Conservation (phyloP, 176 grass and related monocot genomes). For the Thalia dealbata region DNA sequence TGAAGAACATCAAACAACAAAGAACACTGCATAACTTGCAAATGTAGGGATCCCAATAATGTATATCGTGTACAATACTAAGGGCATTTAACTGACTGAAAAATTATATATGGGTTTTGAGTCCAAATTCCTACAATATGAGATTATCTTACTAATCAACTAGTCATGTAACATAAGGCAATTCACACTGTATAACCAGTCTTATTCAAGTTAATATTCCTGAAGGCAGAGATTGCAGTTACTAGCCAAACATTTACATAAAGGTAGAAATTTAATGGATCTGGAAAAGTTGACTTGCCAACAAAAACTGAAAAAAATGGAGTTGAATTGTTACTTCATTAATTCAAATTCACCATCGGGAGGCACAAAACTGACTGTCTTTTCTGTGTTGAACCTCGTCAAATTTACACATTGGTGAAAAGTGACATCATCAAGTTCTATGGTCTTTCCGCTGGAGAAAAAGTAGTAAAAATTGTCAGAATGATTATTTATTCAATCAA, state of each 20-base stretch:
- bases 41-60: neutral
- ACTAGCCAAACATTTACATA: neutral
- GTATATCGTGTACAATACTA: neutral
- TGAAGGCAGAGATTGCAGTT: neutral
- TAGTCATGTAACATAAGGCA: neutral
- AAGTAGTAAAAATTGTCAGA: neutral
- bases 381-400: constrained; percentile 99
- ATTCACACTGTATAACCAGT: neutral
- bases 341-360: constrained; percentile 99
- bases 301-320: constrained; percentile 16
- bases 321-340: constrained; percentile 73
- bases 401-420: constrained; percentile 99
- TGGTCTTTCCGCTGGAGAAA: constrained; percentile 79
- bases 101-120: neutral
- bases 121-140: neutral
- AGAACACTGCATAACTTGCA: neutral
- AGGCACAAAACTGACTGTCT: constrained; percentile 98
- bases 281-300: constrained; percentile 7
- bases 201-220: neutral
- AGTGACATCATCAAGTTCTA: constrained; percentile 98
- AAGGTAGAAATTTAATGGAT: neutral
- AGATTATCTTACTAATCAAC: neutral
- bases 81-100: neutral
- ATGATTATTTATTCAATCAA: neutral
- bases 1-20: neutral